These are phyloP conservation scores for Brettanomyces anomalus DNA, from an alignment of 805 yeast genomes.

Conservation along the genomic window DNA sequence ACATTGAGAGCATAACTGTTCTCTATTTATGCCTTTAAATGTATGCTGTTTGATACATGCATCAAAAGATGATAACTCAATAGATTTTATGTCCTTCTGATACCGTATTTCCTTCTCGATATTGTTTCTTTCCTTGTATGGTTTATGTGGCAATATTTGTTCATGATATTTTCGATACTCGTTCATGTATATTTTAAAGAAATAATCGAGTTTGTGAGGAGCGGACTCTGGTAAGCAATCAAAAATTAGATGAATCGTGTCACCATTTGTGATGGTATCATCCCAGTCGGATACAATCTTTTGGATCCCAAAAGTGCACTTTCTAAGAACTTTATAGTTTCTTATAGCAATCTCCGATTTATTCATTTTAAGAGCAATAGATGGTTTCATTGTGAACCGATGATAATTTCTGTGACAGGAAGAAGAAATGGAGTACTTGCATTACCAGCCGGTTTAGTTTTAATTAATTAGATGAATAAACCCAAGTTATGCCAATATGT, in stretches of 20 bases:
- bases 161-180: constrained; percentile 26
- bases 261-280: constrained; percentile 49
- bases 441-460: too few relatives aligned
- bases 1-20: constrained; percentile 28
- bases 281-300: constrained; percentile 55
- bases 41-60: constrained; percentile 30
- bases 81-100: constrained; percentile 34
- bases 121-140: constrained; percentile 24
- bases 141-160: constrained; percentile 10
- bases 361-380: neutral
- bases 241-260: constrained; percentile 46
- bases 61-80: constrained; percentile 41
- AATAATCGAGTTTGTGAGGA: constrained; percentile 33
- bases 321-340: neutral
- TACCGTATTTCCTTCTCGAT: constrained; percentile 34
- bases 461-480: too few relatives aligned
- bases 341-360: neutral
- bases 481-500: too few relatives aligned
- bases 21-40: constrained; percentile 33
- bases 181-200: constrained; percentile 32
- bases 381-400: neutral
- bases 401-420: too few relatives aligned
- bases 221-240: constrained; percentile 34
- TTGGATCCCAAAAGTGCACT: too few relatives aligned
- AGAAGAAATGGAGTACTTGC: too few relatives aligned